These are phyloP conservation scores for Neurospora cerealis DNA, from an alignment of 495 filamentous ascomycete species.

Conservation along the genomic window DNA sequence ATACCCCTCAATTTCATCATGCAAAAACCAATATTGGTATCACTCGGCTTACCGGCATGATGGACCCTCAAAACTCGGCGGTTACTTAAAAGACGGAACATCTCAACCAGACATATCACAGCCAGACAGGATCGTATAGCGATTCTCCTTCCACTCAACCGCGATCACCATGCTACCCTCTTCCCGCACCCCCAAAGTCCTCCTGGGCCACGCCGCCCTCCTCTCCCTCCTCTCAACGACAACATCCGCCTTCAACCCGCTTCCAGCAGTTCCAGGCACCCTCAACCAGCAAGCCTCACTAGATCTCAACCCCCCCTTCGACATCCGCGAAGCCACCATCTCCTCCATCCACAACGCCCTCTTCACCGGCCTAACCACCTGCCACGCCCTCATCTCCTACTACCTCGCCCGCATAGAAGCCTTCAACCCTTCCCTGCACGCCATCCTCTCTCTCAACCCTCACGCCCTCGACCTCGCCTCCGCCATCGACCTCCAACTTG, in stretches of 20 bases:
- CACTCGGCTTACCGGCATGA: background rate
- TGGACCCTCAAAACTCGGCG: background rate
- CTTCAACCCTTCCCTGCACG: constrained; percentile 47
- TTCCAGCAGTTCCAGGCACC: background rate
- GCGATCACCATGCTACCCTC: background rate
- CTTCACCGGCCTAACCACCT: constrained; percentile 37
- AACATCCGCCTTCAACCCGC: background rate
- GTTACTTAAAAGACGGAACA: background rate
- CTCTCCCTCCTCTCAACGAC: background rate
- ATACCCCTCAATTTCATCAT: background rate
- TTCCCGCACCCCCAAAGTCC: background rate
- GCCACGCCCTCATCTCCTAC: constrained; percentile 39
- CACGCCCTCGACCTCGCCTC: constrained; percentile 39
- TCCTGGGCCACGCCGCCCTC: background rate
- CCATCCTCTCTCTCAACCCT: constrained; percentile 45
- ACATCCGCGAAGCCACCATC: constrained; percentile 48
- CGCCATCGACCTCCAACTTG: constrained; percentile 33
- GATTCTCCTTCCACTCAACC: background rate
- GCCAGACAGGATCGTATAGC: background rate
- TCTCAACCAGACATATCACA: background rate
- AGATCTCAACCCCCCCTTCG: constrained; percentile 20
- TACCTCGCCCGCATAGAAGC: constrained; percentile 47
- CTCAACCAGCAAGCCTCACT: background rate
- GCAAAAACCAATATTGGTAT: background rate
- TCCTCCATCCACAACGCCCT: constrained; percentile 42